Conservation (phyloP, 257 asterid species). For the Rhazya stricta region DNA sequence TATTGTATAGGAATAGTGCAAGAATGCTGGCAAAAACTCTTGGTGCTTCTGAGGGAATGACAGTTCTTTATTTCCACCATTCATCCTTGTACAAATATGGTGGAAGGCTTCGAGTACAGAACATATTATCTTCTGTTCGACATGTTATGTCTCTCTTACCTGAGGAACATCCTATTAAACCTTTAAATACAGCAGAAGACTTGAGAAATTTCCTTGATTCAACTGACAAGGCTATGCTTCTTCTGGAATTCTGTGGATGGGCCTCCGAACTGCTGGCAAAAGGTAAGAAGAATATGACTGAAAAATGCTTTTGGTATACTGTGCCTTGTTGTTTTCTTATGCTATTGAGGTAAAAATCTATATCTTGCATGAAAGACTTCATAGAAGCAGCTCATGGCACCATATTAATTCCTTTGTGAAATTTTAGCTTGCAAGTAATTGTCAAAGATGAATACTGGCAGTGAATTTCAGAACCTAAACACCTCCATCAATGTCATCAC, state of each 20-base stretch:
- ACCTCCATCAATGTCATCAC: not conserved
- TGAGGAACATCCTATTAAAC: slow-evolving; percentile 54
- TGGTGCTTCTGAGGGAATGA: slow-evolving; percentile 60
- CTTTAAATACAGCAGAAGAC: slow-evolving; percentile 50
- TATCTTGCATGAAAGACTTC: not conserved
- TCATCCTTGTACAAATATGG: slow-evolving; percentile 53
- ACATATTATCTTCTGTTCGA: slow-evolving; percentile 60
- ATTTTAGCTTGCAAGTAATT: not conserved
- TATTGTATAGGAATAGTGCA: slow-evolving; percentile 59
- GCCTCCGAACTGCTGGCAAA: slow-evolving; percentile 50
- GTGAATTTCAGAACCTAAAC: not conserved
- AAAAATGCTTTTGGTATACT: slow-evolving; percentile 39
- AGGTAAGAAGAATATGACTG: slow-evolving; percentile 30
- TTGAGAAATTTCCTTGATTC: slow-evolving; percentile 61
- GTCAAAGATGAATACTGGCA: not conserved
- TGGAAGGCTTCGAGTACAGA: slow-evolving; percentile 74
- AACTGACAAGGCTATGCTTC: slow-evolving; percentile 83
- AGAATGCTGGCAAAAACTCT: slow-evolving; percentile 74
- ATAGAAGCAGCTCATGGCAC: not conserved
- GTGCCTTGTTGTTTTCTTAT: slow-evolving; percentile 14
- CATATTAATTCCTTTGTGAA: not conserved
- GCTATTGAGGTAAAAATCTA: not conserved
- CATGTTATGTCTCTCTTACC: slow-evolving; percentile 54
- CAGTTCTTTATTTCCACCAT: slow-evolving; percentile 57
- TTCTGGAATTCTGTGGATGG: slow-evolving; percentile 90